These are phyloP conservation scores for Keithomyces neogunnii DNA, from an alignment of 2,329 filamentous ascomycete species.

Conservation along the genomic window DNA sequence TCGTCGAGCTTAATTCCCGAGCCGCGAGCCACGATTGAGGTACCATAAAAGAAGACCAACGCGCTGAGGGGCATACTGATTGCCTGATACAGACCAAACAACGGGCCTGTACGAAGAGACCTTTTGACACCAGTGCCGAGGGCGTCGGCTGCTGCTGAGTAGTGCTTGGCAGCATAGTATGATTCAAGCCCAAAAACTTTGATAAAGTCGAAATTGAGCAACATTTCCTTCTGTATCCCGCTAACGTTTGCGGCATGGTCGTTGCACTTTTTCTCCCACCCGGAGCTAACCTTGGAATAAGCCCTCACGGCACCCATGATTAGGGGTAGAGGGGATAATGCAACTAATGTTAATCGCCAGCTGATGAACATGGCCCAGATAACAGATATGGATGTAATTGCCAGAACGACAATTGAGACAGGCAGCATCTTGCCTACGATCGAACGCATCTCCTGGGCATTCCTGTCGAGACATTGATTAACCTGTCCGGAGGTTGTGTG, in stretches of 20 bases:
- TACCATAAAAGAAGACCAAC: conserved; percentile 77
- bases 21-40: conserved; percentile 48
- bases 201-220: conserved; percentile 72
- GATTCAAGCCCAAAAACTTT: conserved; percentile 64
- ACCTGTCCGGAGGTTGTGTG: conserved; percentile 56
- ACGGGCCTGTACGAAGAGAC: conserved; percentile 56
- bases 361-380: conserved; percentile 65
- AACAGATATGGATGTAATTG: conserved; percentile 62
- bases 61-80: conserved; percentile 65
- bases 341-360: conserved; percentile 76
- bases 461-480: conserved; percentile 65
- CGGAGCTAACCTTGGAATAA: conserved; percentile 56
- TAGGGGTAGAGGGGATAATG: conserved; percentile 58
- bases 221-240: conserved; percentile 58
- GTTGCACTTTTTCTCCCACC: conserved; percentile 65
- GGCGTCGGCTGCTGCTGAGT: conserved; percentile 38
- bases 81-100: conserved; percentile 73
- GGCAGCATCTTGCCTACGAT: conserved; percentile 71
- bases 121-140: conserved; percentile 56
- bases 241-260: conserved; percentile 51
- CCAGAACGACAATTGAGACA: conserved; percentile 54
- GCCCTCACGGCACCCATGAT: conserved; percentile 57
- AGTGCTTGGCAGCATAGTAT: conserved; percentile 61
- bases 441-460: conserved; percentile 81
- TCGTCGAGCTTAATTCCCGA: conserved; percentile 40